A percentile compares a stretch with the other conserved stretches of the same genome.
These are phyloP conservation scores for Phialocephala sp. DNA, from an alignment of 2,329 filamentous ascomycete genomes.

Conservation along the genomic window DNA sequence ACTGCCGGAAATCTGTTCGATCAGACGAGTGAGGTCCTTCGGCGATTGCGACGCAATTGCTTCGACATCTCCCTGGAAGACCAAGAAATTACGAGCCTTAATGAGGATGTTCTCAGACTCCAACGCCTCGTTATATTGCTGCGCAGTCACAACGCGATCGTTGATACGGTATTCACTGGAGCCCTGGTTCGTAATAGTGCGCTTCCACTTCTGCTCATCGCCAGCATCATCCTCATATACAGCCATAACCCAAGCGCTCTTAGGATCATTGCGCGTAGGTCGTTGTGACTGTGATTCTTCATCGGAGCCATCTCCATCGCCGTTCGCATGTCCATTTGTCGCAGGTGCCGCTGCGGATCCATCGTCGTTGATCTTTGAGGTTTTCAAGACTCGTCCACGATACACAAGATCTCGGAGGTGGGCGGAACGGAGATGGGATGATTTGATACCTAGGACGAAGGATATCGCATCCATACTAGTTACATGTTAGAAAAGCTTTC, in stretches of 20 bases:
- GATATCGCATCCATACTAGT: conserved; percentile 97
- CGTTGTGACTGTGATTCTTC: conserved; percentile 66
- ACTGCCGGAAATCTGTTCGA: conserved; percentile 97
- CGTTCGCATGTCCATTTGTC: conserved; percentile 66
- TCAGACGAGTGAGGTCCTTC: conserved; percentile 88
- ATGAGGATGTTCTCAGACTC: conserved; percentile 97
- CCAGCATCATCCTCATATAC: conserved; percentile 98
- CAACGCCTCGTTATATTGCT: conserved; percentile 90
- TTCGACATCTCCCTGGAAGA: conserved; percentile 98
- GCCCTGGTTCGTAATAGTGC: conserved; percentile 86
- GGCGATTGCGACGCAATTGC: conserved; percentile 95
- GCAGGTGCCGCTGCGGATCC: conserved; percentile 64
- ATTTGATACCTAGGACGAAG: conserved; percentile 98
- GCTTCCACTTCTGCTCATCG: conserved; percentile 95
- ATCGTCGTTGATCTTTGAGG: conserved; percentile 90
- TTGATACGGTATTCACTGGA: conserved; percentile 98
- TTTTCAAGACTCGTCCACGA: conserved; percentile 89
- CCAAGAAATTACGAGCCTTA: conserved; percentile 96
- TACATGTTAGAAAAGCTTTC: conserved; percentile 33
- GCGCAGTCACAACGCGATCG: conserved; percentile 83
- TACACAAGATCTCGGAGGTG: conserved; percentile 96
- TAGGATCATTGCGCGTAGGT: conserved; percentile 80
- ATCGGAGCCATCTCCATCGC: conserved; percentile 59
- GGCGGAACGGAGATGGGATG: conserved; percentile 92
- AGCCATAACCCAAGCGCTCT: conserved; percentile 98